Base-by-base conservation (phyloP, 208 protist genomes). In the Acanthamoeba castellanii region DNA sequence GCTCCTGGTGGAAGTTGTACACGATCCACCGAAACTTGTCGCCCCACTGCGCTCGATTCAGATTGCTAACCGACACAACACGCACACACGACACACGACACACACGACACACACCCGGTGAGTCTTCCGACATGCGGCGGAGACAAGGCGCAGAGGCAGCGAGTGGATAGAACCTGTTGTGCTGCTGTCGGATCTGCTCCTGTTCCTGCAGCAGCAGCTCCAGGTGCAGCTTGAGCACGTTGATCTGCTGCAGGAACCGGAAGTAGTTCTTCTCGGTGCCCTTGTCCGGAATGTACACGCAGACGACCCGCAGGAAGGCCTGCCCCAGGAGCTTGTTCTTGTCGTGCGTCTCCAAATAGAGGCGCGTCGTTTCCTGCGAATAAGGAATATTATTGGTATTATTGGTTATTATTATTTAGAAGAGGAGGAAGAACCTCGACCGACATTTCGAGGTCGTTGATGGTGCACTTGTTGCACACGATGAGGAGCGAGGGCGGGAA, bases 181-280 rank as follows among this genome's bases (percentile, higher is more conserved):
- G 78, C 78, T 87, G 78, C 18, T 87, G 78, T 16, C 78, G 3
- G 32, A 87, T 87, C 11, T 87, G 78, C 78, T 87, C 78, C 52
- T 87, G 78, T 22, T 87, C 78, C 78, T 87, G 78, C 18, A 87
- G 78, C 27, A 87, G 50, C 16, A 87, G 78, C 78, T 87, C 78
- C 3, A 87, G 78, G 52, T 87, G 78, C 18, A 87, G 78, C 78
- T 87, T 87, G 78, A 87, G 78, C 47, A 61, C 30, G 78, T 87
- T 87, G 78, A 87, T 87, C 78, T 87, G 78, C 50, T 61, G 42
- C 27, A 87, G 50, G 78, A 87, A 87, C 27, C 20, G 42, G 25
- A 87, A 87, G 78, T 87, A 87, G 30, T 87, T 87, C 78, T 87
- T 87, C 78, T 87, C 78, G 8, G 78, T 87, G 42, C 78, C 78